phyloP scores from a whole-genome alignment of 2,329 filamentous ascomycete genomes.

The Epichloe uncinata region DNA sequence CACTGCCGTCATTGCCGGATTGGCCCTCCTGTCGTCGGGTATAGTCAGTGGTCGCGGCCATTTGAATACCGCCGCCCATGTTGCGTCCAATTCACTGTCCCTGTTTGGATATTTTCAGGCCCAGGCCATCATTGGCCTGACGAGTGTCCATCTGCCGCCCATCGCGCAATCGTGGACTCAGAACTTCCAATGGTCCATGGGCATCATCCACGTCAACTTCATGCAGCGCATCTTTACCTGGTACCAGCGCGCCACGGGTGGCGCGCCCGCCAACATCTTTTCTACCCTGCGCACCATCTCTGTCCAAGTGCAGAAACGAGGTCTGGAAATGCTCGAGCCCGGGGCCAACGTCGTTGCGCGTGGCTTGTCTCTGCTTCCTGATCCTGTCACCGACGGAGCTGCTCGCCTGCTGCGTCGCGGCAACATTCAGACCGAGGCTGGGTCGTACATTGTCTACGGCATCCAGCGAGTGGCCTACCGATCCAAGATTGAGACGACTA shows the following conservation, averaged over 20 bases:
- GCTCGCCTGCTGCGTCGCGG: constrained; percentile 25
- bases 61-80: constrained; percentile 84
- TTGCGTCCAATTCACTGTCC: constrained; percentile 81
- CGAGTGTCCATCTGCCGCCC: constrained; percentile 65
- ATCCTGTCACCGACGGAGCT: constrained; percentile 21
- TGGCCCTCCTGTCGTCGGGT: constrained; percentile 72
- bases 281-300: constrained; percentile 60
- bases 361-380: constrained; percentile 29
- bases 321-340: constrained; percentile 15
- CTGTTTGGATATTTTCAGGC: constrained; percentile 89
- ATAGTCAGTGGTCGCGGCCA: constrained; percentile 85
- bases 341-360: constrained; percentile 16
- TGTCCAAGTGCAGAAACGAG: constrained; percentile 64
- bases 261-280: constrained; percentile 67
- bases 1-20: constrained; percentile 71
- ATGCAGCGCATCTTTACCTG: constrained; percentile 80
- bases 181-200: constrained; percentile 96
- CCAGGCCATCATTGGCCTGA: constrained; percentile 80
- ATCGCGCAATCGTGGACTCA: constrained; percentile 87
- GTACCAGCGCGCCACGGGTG: constrained; percentile 88
- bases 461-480: constrained; percentile 82
- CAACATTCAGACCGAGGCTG: constrained; percentile 37
- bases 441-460: constrained; percentile 54
- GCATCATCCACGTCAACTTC: constrained; percentile 73
- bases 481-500: constrained; percentile 72